Evolutionary conservation across 352 stramenopile species (phyloP).

Genomic region (Phytopythium chamaehyphon): DNA sequence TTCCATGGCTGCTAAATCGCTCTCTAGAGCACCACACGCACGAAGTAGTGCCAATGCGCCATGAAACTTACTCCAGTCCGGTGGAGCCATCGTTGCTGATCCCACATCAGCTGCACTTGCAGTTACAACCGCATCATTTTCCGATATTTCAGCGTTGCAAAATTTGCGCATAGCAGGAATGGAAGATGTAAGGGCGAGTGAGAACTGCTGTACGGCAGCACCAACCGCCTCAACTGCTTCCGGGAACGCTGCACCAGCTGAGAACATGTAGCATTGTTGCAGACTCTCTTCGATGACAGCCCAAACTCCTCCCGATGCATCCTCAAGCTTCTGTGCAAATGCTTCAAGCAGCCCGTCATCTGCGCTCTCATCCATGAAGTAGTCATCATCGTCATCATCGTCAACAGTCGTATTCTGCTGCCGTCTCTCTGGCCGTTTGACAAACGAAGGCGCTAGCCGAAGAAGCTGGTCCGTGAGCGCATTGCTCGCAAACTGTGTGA

Average conservation of each 20-base stretch:
- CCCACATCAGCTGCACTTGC: neutral
- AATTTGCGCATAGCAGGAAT: constrained; percentile 45
- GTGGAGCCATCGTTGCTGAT: constrained; percentile 8
- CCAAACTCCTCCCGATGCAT: constrained; percentile 36
- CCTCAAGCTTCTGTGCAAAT: constrained; percentile 60
- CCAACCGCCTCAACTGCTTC: constrained; percentile 43
- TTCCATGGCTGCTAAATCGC: constrained; percentile 41
- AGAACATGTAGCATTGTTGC: constrained; percentile 55
- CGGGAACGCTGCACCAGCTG: constrained; percentile 48
- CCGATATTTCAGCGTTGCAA: constrained; percentile 24
- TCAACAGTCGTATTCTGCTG: neutral
- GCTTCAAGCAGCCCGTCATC: constrained; percentile 36
- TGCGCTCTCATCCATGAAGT: constrained; percentile 10
- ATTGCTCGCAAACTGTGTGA: constrained; percentile 32
- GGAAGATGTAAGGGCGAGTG: constrained; percentile 24
- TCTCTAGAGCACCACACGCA: constrained; percentile 49
- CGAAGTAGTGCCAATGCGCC: constrained; percentile 56
- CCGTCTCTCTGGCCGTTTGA: neutral
- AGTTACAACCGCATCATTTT: neutral
- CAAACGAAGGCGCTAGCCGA: constrained; percentile 37
- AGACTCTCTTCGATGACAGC: constrained; percentile 45
- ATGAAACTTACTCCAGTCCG: constrained; percentile 76
- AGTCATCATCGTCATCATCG: constrained; percentile 23
- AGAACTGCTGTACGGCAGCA: constrained; percentile 42
- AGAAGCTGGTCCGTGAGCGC: constrained; percentile 36